Percentiles rank a stretch among this genome's conserved stretches.
Evolutionary conservation across 495 filamentous ascomycete genomes (phyloP).

Genomic region (Acidomyces sp.): DNA sequence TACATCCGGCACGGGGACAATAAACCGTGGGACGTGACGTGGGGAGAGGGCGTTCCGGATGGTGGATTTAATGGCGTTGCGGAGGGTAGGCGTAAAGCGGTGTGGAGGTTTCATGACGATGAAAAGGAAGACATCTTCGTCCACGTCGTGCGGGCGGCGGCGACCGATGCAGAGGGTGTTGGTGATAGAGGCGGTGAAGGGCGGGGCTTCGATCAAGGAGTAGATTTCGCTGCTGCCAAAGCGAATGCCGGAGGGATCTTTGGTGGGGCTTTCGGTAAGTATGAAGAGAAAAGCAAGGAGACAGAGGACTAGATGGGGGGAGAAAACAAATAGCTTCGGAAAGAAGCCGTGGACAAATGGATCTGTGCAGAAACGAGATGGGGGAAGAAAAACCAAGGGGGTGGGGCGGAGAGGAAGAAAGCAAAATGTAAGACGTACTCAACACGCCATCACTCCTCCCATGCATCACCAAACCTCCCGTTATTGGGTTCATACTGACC

Average conservation of each 20-base stretch:
- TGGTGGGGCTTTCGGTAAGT: neutral
- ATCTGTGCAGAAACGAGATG: no score
- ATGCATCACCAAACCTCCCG: slow-evolving; percentile 53
- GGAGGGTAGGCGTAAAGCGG: slow-evolving; percentile 41
- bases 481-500: slow-evolving; percentile 53
- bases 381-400: no score
- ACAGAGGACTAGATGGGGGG: neutral
- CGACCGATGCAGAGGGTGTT: slow-evolving; percentile 62
- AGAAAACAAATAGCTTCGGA: no score
- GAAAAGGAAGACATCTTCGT: slow-evolving; percentile 68
- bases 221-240: slow-evolving; percentile 83
- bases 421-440: slow-evolving; percentile 8
- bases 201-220: slow-evolving; percentile 48
- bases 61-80: slow-evolving; percentile 43
- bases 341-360: no score
- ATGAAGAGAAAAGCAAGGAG: neutral
- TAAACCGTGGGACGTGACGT: slow-evolving; percentile 62
- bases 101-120: slow-evolving; percentile 51
- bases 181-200: slow-evolving; percentile 36
- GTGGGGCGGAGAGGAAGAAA: no score
- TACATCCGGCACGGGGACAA: slow-evolving; percentile 68
- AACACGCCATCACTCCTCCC: slow-evolving; percentile 64
- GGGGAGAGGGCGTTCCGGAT: slow-evolving; percentile 52
- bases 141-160: slow-evolving; percentile 49
- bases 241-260: slow-evolving; percentile 67